Evolutionary conservation across 208 protist genomes (phyloP).

Genomic region (Zelonia costaricensis): DNA sequence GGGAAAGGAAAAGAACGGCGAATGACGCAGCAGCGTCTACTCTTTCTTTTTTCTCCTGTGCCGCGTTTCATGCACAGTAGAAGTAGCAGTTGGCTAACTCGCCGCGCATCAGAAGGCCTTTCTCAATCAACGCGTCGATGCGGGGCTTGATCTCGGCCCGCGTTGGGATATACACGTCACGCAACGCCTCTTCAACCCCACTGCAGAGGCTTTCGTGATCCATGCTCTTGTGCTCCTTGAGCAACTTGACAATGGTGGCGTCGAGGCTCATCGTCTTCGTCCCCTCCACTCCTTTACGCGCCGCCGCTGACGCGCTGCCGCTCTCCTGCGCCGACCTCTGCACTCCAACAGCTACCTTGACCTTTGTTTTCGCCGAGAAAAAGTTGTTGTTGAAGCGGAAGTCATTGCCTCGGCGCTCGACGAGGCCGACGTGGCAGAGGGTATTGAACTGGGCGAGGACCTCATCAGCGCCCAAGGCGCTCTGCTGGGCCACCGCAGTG

Average conservation of each 20-base stretch:
- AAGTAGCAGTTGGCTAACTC: constrained; percentile 28
- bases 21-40: neutral
- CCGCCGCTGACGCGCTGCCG: neutral
- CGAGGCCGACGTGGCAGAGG: constrained; percentile 34
- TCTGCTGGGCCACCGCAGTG: constrained; percentile 8
- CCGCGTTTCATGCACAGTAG: constrained; percentile 20
- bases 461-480: constrained; percentile 27
- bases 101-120: constrained; percentile 57
- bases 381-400: constrained; percentile 50
- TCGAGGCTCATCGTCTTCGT: constrained; percentile 51
- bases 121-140: constrained; percentile 69
- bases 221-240: constrained; percentile 64
- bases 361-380: constrained; percentile 26
- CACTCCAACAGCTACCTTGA: constrained; percentile 23
- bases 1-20: too few species aligned
- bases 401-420: constrained; percentile 15
- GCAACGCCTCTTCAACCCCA: constrained; percentile 28
- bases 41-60: neutral
- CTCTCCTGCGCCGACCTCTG: constrained; percentile 23
- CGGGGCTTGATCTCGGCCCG: constrained; percentile 57
- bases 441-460: constrained; percentile 39
- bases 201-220: constrained; percentile 54
- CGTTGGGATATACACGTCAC: constrained; percentile 37
- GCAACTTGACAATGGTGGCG: constrained; percentile 59
- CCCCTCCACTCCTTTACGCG: constrained; percentile 22